Percentiles rank a stretch among this genome's conserved stretches.
Conservation (phyloP, 139 green algal genomes). For the Coelastrella sp. region DNA sequence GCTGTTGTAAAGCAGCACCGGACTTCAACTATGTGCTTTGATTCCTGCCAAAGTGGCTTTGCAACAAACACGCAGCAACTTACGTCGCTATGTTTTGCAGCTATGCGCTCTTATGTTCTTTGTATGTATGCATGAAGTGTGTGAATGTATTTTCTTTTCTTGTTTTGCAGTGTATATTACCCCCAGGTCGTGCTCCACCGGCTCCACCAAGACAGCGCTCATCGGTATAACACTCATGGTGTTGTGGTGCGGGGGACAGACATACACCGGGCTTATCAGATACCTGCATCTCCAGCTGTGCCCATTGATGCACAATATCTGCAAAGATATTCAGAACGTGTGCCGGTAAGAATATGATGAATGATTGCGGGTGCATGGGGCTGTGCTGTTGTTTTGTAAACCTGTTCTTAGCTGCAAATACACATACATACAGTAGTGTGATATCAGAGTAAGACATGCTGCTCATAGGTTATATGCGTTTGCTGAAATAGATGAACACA, state of each 20-base stretch:
- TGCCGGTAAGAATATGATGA: slow-evolving; percentile 1
- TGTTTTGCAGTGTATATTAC: neutral
- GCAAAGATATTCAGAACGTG: neutral
- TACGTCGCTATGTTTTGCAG: no score
- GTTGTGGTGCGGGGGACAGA: neutral
- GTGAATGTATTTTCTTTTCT: no score
- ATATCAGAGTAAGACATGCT: no score
- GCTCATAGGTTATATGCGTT: no score
- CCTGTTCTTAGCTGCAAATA: neutral
- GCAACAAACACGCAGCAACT: no score
- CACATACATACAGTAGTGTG: neutral
- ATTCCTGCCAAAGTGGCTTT: no score
- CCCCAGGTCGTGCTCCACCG: neutral
- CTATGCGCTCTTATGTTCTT: no score
- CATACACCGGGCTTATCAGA: slow-evolving; percentile 25
- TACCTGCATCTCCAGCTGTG: slow-evolving; percentile 24
- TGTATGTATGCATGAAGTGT: no score
- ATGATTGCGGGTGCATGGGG: neutral
- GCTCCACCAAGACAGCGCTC: neutral
- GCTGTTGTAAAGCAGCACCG: no score
- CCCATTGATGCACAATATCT: slow-evolving; percentile 36
- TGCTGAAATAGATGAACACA: no score
- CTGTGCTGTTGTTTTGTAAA: neutral
- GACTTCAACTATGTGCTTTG: no score
- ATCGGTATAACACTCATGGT: slow-evolving; percentile 1